phyloP scores from a whole-genome alignment of 2,329 filamentous ascomycete genomes.

The Cyphellophora attinorum region DNA sequence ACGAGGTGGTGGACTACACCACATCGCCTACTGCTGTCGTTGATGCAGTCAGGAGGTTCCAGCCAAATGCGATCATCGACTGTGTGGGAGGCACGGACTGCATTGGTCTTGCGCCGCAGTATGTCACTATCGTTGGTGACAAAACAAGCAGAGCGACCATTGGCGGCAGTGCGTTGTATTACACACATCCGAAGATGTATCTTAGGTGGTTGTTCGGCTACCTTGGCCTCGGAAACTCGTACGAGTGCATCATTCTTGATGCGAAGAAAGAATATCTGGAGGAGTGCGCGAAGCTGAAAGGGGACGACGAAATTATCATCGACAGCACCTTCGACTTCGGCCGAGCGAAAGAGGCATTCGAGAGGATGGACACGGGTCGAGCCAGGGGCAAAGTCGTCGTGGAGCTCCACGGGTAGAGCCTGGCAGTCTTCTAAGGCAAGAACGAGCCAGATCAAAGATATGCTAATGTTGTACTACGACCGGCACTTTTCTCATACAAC shows the following conservation, averaged over 20 bases:
- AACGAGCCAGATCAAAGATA: too few species aligned
- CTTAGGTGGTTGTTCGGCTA: conserved; percentile 33
- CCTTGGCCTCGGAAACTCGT: conserved; percentile 38
- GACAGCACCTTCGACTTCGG: conserved; percentile 48
- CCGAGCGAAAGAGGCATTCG: conserved; percentile 47
- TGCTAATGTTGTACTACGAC: too few species aligned
- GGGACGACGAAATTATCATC: conserved; percentile 49
- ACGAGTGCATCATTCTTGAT: conserved; percentile 25
- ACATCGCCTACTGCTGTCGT: conserved; percentile 32
- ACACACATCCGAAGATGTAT: conserved; percentile 17
- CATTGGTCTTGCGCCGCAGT: conserved; percentile 45
- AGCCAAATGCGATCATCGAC: conserved; percentile 44
- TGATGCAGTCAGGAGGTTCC: conserved; percentile 35
- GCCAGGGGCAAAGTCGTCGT: conserved; percentile 52
- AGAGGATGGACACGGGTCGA: conserved; percentile 46
- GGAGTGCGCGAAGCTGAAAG: conserved; percentile 44
- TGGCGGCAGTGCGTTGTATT: conserved; percentile 21
- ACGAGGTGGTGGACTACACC: conserved; percentile 54
- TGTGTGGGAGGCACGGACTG: conserved; percentile 42
- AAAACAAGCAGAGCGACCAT: conserved; percentile 45
- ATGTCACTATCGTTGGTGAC: conserved; percentile 41
- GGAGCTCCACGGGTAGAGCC: too few species aligned
- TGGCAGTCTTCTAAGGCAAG: too few species aligned
- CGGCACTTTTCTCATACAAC: too few species aligned
- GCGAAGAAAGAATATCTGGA: conserved; percentile 36